Percentiles rank a stretch among this genome's conserved stretches.
These are phyloP conservation scores for Scenedesmus sp. DNA, from an alignment of 163 green algal genomes.

Conservation along the genomic window DNA sequence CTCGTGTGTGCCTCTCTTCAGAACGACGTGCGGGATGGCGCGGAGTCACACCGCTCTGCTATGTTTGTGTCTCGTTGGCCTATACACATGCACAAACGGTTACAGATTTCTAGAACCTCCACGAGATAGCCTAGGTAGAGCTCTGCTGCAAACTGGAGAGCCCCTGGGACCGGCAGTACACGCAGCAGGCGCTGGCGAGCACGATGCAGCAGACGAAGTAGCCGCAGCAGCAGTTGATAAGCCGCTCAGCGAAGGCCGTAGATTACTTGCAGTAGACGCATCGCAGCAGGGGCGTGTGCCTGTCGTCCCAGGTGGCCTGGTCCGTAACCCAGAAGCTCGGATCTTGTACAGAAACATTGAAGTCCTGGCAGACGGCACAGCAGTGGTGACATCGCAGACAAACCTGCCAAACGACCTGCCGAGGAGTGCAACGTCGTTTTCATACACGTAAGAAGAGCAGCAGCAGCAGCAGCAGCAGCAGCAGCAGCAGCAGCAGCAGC, in stretches of 20 bases:
- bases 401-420: not conserved
- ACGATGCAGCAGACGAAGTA: not conserved
- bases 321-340: not conserved
- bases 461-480: not conserved
- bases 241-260: not conserved
- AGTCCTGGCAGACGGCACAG: not conserved
- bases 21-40: not conserved
- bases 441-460: not conserved
- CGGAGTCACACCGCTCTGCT: not conserved
- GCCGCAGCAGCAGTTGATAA: not conserved
- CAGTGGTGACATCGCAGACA: not conserved
- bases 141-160: not conserved
- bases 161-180: not conserved
- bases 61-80: not conserved
- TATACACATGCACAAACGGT: not conserved
- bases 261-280: not conserved
- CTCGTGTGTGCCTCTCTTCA: no score
- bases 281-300: not conserved
- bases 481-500: not conserved
- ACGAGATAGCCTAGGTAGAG: not conserved
- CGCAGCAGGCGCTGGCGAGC: not conserved
- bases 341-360: not conserved
- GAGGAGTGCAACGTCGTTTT: not conserved
- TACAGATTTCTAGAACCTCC: not conserved
- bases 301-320: not conserved